These are phyloP conservation scores for Tetracladium maxilliforme DNA, from an alignment of 2,329 filamentous ascomycete species.

Conservation along the genomic window DNA sequence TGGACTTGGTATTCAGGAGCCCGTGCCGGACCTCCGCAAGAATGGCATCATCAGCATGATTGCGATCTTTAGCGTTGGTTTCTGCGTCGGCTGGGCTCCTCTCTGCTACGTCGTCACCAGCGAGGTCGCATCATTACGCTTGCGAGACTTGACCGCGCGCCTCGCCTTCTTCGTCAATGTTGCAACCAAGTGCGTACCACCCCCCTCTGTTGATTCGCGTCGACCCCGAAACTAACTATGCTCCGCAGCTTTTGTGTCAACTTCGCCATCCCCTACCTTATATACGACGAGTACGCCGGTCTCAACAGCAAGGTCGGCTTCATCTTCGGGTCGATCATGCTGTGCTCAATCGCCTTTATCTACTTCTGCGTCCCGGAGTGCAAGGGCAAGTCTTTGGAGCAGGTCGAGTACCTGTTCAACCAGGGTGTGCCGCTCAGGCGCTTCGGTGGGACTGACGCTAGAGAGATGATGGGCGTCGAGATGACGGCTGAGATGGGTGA, in stretches of 20 bases:
- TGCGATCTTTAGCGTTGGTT: constrained; percentile 15
- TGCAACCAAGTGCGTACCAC: constrained; percentile 1
- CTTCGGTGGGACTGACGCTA: too few species aligned
- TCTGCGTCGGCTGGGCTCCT: constrained; percentile 18
- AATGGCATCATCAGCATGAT: constrained; percentile 17
- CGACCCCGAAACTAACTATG: too few species aligned
- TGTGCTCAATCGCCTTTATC: constrained; percentile 15
- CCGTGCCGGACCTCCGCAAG: constrained; percentile 7
- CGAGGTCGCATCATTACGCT: constrained; percentile 14
- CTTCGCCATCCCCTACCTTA: constrained; percentile 22
- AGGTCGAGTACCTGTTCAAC: constrained; percentile 32
- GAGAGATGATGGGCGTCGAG: too few species aligned
- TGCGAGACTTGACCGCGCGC: constrained; percentile 1
- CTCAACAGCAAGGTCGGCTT: constrained; percentile 20
- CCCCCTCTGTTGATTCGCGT: too few species aligned
- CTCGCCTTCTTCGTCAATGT: constrained; percentile 2
- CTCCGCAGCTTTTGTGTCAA: constrained; percentile 12
- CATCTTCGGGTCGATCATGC: constrained; percentile 15
- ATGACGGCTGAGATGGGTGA: too few species aligned
- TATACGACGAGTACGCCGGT: constrained; percentile 17
- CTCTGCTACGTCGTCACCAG: constrained; percentile 18
- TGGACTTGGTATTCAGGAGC: constrained; percentile 14
- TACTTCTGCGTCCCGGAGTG: constrained; percentile 38
- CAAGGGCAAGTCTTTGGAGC: constrained; percentile 28
- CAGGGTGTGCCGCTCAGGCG: too few species aligned